These are phyloP conservation scores for Effrenium voratum DNA, from an alignment of 73 alveolate genomes.

Conservation along the genomic window DNA sequence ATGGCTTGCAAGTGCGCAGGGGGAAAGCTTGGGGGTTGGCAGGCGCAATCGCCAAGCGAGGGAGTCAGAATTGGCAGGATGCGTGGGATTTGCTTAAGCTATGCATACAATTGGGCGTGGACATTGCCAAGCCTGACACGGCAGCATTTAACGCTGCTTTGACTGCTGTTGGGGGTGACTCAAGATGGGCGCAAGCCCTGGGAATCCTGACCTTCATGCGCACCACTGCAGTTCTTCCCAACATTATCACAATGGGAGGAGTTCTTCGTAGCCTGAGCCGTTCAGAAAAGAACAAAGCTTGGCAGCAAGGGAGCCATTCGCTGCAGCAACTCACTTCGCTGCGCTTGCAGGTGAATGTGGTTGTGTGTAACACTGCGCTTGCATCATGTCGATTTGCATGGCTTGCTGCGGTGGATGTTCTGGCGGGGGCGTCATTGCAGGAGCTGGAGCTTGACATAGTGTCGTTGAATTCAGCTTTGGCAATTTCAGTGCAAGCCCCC, in stretches of 20 bases:
- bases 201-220: neutral
- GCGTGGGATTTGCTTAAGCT: conserved; percentile 23
- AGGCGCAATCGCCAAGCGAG: conserved; percentile 37
- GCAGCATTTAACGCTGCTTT: conserved; percentile 57
- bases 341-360: neutral
- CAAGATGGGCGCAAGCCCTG: conserved; percentile 29
- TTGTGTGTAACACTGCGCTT: conserved; percentile 14
- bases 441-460: neutral
- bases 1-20: conserved; percentile 24
- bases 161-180: neutral
- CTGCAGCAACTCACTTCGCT: neutral
- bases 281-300: neutral
- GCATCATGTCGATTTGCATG: conserved; percentile 16
- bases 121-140: neutral
- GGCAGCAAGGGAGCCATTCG: neutral
- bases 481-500: neutral
- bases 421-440: neutral
- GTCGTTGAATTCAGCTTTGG: conserved; percentile 54
- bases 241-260: conserved; percentile 22
- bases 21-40: conserved; percentile 78
- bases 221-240: neutral
- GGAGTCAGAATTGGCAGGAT: conserved; percentile 6
- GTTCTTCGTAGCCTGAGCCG: neutral
- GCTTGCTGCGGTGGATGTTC: conserved; percentile 10
- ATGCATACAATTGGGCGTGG: neutral